phyloP scores from a whole-genome alignment of 1,139 yeast species.

The Kazachstania sp. region DNA sequence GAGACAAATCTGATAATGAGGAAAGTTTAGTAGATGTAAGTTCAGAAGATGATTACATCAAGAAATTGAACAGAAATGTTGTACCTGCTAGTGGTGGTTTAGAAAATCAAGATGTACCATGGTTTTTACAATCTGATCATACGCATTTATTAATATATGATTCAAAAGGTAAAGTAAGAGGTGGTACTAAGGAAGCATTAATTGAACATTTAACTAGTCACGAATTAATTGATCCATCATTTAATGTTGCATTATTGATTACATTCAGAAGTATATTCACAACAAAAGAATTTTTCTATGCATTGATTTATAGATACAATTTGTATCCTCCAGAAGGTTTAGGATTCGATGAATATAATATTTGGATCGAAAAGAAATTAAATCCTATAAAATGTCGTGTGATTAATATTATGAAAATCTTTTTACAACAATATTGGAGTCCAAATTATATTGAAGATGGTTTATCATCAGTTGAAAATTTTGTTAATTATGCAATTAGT shows the following conservation, averaged over 20 bases:
- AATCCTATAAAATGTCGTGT: slow-evolving; percentile 60
- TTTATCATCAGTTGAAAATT: slow-evolving; percentile 48
- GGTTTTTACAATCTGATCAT: slow-evolving; percentile 76
- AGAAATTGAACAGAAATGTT: not conserved
- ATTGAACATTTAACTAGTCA: slow-evolving; percentile 82
- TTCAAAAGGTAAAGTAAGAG: slow-evolving; percentile 64
- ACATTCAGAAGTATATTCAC: slow-evolving; percentile 74
- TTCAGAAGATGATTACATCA: not conserved
- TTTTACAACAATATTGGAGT: slow-evolving; percentile 77
- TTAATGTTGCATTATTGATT: slow-evolving; percentile 61
- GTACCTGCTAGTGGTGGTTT: not conserved
- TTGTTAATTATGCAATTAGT: slow-evolving; percentile 44
- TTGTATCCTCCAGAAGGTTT: slow-evolving; percentile 83
- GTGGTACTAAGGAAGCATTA: slow-evolving; percentile 77
- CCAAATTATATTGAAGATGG: slow-evolving; percentile 48
- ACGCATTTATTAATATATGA: slow-evolving; percentile 69
- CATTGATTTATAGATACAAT: slow-evolving; percentile 58
- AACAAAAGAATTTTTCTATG: slow-evolving; percentile 53
- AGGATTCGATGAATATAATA: slow-evolving; percentile 69
- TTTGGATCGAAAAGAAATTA: slow-evolving; percentile 61
- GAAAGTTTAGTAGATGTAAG: slow-evolving; percentile 11
- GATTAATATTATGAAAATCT: slow-evolving; percentile 57
- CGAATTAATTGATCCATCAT: slow-evolving; percentile 55
- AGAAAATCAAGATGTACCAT: slow-evolving; percentile 40
- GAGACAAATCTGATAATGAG: not conserved